phyloP scores from a whole-genome alignment of 495 filamentous ascomycete genomes.

The Hyaloscypha hepaticicola region DNA sequence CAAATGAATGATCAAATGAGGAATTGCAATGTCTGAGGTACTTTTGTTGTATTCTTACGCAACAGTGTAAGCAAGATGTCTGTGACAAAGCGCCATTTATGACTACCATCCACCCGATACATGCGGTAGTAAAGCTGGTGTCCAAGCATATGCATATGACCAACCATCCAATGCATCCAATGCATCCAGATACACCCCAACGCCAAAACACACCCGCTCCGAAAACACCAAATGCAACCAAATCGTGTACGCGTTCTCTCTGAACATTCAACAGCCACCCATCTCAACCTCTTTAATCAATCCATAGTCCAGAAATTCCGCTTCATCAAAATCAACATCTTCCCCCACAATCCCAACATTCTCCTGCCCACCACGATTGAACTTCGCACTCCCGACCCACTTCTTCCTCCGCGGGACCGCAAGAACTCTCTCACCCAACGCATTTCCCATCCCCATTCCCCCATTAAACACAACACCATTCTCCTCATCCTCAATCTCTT shows the following conservation, averaged over 20 bases:
- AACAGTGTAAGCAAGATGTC: not conserved
- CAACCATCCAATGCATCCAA: not conserved
- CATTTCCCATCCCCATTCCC: not conserved
- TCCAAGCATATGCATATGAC: not conserved
- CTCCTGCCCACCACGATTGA: constrained; percentile 7
- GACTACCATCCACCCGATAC: not conserved
- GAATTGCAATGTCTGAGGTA: too few relatives aligned
- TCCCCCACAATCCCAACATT: constrained; percentile 30
- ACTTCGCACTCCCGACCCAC: constrained; percentile 24
- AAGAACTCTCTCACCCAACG: constrained; percentile 22
- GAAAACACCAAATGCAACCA: not conserved
- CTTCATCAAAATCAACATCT: constrained; percentile 51
- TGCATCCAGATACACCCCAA: not conserved
- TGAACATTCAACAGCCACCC: constrained; percentile 33
- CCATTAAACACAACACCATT: constrained; percentile 9
- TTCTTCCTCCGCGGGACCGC: constrained; percentile 34
- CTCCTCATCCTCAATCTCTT: constrained; percentile 29
- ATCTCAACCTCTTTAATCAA: constrained; percentile 28
- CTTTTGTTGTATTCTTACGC: not conserved
- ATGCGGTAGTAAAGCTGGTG: not conserved
- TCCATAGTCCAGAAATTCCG: constrained; percentile 47
- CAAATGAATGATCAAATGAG: too few relatives aligned
- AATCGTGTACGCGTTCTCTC: not conserved
- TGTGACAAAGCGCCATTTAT: not conserved
- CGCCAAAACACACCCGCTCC: not conserved